Evolutionary conservation across 768 basidiomycete species (phyloP).

Genomic region (Neoboletus subvelutipes): DNA sequence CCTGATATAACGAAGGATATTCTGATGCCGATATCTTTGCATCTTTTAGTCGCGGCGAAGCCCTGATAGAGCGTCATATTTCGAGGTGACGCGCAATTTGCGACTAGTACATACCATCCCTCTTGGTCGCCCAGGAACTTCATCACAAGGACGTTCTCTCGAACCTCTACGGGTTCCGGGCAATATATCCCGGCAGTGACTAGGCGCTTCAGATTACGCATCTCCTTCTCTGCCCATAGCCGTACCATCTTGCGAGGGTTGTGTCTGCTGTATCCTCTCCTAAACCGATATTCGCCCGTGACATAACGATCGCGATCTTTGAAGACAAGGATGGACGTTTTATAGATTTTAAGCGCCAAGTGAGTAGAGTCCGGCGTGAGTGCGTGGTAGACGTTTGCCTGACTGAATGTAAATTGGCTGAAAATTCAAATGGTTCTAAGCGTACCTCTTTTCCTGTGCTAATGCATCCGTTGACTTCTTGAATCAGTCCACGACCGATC

Average conservation of each 20-base stretch:
- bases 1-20: constrained; percentile 64
- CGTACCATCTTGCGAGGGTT: constrained; percentile 99
- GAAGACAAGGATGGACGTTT: constrained; percentile 96
- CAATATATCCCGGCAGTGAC: constrained; percentile 79
- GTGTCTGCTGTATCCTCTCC: constrained; percentile 80
- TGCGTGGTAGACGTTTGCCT: constrained; percentile 99
- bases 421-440: neutral
- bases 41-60: constrained; percentile 92
- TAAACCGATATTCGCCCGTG: constrained; percentile 93
- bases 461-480: constrained; percentile 93
- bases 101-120: constrained; percentile 62
- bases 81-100: neutral
- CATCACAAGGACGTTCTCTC: constrained; percentile 98
- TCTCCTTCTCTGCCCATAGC: constrained; percentile 98
- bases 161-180: constrained; percentile 88
- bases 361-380: constrained; percentile 53
- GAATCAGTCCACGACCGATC: constrained; percentile 85
- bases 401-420: constrained; percentile 8
- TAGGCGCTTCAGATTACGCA: constrained; percentile 90
- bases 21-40: constrained; percentile 56
- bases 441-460: constrained; percentile 96
- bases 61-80: constrained; percentile 46
- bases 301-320: constrained; percentile 98
- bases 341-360: constrained; percentile 95
- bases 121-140: constrained; percentile 79